Percentiles rank a stretch among this genome's conserved stretches.
phyloP scores from a whole-genome alignment of 495 filamentous ascomycete genomes.

The Aspergillus olivimuriae region DNA sequence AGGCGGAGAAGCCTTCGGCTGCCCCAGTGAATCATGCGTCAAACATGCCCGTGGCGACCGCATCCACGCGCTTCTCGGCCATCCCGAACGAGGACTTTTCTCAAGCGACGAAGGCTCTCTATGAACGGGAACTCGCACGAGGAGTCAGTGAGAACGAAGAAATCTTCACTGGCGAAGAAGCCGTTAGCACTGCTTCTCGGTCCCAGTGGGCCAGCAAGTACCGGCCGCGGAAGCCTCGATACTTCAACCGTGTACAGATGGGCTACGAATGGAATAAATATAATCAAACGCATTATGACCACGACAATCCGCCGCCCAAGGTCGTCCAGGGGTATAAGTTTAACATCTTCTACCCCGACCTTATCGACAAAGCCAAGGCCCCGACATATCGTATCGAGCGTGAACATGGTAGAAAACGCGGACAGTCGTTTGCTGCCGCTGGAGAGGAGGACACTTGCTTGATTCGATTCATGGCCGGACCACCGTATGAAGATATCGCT shows the following conservation, averaged over 20 bases:
- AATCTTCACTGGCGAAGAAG: slow-evolving; percentile 89
- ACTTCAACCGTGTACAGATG: slow-evolving; percentile 98
- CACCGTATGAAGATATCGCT: slow-evolving; percentile 94
- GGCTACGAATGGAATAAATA: slow-evolving; percentile 99
- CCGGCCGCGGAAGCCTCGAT: slow-evolving; percentile 85
- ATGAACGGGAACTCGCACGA: slow-evolving; percentile 87
- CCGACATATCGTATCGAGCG: slow-evolving; percentile 94
- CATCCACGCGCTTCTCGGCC: slow-evolving; percentile 66
- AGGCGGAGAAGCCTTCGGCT: slow-evolving; percentile 42
- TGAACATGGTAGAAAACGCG: slow-evolving; percentile 79
- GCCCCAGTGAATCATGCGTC: slow-evolving; percentile 22
- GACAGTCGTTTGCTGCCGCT: slow-evolving; percentile 90
- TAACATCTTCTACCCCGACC: slow-evolving; percentile 98
- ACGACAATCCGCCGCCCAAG: slow-evolving; percentile 96
- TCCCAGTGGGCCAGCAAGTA: slow-evolving; percentile 87
- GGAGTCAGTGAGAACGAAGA: slow-evolving; percentile 92
- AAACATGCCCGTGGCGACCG: slow-evolving; percentile 31
- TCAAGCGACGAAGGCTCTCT: slow-evolving; percentile 82
- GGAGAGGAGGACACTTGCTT: slow-evolving; percentile 97
- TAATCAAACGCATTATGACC: slow-evolving; percentile 99
- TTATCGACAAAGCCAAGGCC: slow-evolving; percentile 93
- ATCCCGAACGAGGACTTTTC: slow-evolving; percentile 81
- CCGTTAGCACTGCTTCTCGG: slow-evolving; percentile 56
- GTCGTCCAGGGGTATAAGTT: slow-evolving; percentile 99
- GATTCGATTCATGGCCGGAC: slow-evolving; percentile 91